These are phyloP conservation scores for Claviceps spartinae DNA, from an alignment of 2,329 filamentous ascomycete genomes.

Conservation along the genomic window DNA sequence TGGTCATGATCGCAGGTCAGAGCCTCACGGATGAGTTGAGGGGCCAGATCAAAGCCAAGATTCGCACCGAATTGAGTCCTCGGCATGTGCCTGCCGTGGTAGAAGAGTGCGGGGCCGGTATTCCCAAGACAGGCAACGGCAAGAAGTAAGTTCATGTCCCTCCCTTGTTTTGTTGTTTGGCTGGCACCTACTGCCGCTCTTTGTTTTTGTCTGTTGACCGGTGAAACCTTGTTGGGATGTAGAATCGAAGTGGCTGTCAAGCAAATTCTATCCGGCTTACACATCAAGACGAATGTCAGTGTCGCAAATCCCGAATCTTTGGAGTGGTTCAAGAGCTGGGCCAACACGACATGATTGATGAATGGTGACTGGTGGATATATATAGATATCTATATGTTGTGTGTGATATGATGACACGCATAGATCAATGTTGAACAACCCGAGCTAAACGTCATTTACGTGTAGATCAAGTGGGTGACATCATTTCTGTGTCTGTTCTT, in stretches of 20 bases:
- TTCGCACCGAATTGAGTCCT: constrained; percentile 69
- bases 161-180: not conserved
- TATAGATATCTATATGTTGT: not conserved
- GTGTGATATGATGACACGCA: not conserved
- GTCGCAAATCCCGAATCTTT: constrained; percentile 86
- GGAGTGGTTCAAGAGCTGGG: constrained; percentile 79
- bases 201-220: not conserved
- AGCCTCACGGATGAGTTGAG: constrained; percentile 47
- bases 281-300: constrained; percentile 79
- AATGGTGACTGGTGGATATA: not conserved
- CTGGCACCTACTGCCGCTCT: not conserved
- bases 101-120: constrained; percentile 64
- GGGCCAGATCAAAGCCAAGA: constrained; percentile 47
- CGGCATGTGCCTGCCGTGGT: constrained; percentile 79
- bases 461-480: too few species aligned
- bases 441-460: too few species aligned
- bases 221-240: not conserved
- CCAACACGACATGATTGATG: constrained; percentile 24
- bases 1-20: constrained; percentile 55
- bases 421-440: too few species aligned
- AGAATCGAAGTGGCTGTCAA: constrained; percentile 92
- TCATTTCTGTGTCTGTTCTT: too few species aligned
- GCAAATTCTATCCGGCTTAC: constrained; percentile 79
- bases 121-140: constrained; percentile 84
- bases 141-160: constrained; percentile 60